Conservation (phyloP, 1,139 yeast species). For the Yamadazyma diddensiae region DNA sequence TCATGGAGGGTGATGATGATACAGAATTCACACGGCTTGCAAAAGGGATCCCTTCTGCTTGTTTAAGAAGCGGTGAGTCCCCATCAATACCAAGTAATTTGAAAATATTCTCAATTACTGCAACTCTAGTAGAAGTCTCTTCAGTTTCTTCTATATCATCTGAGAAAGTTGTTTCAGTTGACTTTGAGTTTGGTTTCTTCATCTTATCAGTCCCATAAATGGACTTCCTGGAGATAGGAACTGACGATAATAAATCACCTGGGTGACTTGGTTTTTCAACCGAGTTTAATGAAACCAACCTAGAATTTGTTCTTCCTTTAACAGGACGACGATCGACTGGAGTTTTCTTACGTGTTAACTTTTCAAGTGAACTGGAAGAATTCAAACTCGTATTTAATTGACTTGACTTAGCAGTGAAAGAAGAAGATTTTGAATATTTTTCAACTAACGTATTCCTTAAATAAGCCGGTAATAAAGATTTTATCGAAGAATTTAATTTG, state of each 20-base stretch:
- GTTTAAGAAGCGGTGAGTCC: slow-evolving; percentile 14
- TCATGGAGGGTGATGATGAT: slow-evolving; percentile 26
- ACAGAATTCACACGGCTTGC: slow-evolving; percentile 13
- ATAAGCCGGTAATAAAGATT: slow-evolving; percentile 54
- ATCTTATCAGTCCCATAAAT: slow-evolving; percentile 18
- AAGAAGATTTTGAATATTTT: slow-evolving; percentile 15
- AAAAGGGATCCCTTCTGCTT: slow-evolving; percentile 9
- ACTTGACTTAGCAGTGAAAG: not conserved
- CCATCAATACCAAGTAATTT: slow-evolving; percentile 66
- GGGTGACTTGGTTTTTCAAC: slow-evolving; percentile 63
- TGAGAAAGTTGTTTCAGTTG: slow-evolving; percentile 41
- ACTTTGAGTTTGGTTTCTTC: slow-evolving; percentile 2
- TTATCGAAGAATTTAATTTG: slow-evolving; percentile 51
- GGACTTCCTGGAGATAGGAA: slow-evolving; percentile 62
- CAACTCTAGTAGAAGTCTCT: slow-evolving; percentile 64
- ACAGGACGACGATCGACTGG: slow-evolving; percentile 2
- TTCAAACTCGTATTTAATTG: not conserved
- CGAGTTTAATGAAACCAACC: slow-evolving; percentile 66
- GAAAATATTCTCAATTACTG: slow-evolving; percentile 75
- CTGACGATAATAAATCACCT: slow-evolving; percentile 82
- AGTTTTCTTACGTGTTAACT: slow-evolving; percentile 8
- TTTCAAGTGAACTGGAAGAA: slow-evolving; percentile 6
- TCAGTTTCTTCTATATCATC: slow-evolving; percentile 71
- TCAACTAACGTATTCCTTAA: slow-evolving; percentile 57
- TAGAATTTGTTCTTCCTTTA: slow-evolving; percentile 32